Conservation (phyloP, 148 eudicot species). For the Suaeda aralocaspica region DNA sequence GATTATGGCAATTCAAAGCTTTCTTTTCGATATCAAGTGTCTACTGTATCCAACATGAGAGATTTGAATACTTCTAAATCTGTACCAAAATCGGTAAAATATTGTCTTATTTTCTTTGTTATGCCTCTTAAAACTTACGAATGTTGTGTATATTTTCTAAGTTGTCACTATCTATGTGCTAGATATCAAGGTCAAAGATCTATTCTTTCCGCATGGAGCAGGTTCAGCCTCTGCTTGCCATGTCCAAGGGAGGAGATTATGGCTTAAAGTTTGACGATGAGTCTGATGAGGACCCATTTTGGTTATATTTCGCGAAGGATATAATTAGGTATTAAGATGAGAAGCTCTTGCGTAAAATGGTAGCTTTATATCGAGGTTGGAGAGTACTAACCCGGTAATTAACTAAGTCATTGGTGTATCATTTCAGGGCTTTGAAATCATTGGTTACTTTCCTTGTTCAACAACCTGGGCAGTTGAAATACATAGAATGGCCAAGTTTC, state of each 20-base stretch:
- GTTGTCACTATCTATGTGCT: not conserved
- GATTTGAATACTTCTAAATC: constrained; percentile 8
- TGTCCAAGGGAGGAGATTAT: constrained; percentile 35
- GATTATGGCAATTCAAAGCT: constrained; percentile 17
- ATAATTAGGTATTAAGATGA: constrained; percentile 28
- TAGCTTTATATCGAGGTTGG: not conserved
- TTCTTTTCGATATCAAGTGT: constrained; percentile 16
- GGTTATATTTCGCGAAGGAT: constrained; percentile 32
- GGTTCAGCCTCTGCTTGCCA: constrained; percentile 19
- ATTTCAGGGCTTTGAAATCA: constrained; percentile 35
- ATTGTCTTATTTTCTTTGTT: not conserved
- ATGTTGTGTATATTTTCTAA: not conserved
- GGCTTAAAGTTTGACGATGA: constrained; percentile 31
- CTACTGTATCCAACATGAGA: constrained; percentile 6
- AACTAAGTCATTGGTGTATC: not conserved
- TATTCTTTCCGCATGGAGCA: not conserved
- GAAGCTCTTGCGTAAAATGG: not conserved
- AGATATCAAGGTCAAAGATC: constrained; percentile 25
- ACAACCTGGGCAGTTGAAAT: constrained; percentile 62
- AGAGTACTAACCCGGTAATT: not conserved
- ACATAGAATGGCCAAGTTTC: constrained; percentile 84
- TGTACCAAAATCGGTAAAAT: constrained; percentile 23
- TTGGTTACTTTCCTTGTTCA: constrained; percentile 42
- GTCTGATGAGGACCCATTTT: constrained; percentile 33
- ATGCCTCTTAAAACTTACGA: not conserved